Base-by-base conservation (phyloP, 768 basidiomycete genomes). In the Hericium erinaceus region DNA sequence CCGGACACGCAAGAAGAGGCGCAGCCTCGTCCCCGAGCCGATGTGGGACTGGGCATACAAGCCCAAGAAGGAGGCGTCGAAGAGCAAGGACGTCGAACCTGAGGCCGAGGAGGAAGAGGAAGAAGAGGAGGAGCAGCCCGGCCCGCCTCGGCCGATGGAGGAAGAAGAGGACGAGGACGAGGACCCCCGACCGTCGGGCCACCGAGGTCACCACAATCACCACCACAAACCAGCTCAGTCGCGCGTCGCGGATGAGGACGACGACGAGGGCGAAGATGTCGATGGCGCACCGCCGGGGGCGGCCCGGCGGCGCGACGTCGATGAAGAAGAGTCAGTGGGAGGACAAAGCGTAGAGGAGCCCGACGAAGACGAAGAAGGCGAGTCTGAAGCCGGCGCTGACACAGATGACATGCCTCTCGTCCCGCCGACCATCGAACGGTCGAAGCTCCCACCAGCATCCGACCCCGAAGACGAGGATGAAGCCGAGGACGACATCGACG, bases 21-120 rank as follows among this genome's bases (percentile, higher is more conserved):
- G 84, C 64, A 85, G 84, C 56, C 76, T 89, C 59, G 83, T 89
- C 1, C 87, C 89, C 28, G 83, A 83, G 39, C 81, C 81, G 55
- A 92, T 91, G 87, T 92, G 89, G 90, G 88, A 80, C 24, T 92
- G 90, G 89, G 88, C 83, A 13, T 77, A 78, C 63, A 75, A 66
- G 55, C 61, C 60, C 56, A 68, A 66, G 46, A 68, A 68, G 64
- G 65, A 65, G 52, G 58, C 55, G 71, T 52, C 77, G 69, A 69
- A 69, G 69, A 60, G 65, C 59, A 52, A 68, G 57, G 57, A 51
- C 53, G 63, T 73, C 61, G 58, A 66, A 59, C 71, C 71, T 39
- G 70, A 64, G 37, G 62, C 73, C 61, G 66, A 69, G 39, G 70
- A 72, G 54, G 78, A 80, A 58, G 77, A 80, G 58, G 80, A 77